Base-by-base conservation (phyloP, 495 filamentous ascomycete genomes). In the Talaromyces wortmannii region DNA sequence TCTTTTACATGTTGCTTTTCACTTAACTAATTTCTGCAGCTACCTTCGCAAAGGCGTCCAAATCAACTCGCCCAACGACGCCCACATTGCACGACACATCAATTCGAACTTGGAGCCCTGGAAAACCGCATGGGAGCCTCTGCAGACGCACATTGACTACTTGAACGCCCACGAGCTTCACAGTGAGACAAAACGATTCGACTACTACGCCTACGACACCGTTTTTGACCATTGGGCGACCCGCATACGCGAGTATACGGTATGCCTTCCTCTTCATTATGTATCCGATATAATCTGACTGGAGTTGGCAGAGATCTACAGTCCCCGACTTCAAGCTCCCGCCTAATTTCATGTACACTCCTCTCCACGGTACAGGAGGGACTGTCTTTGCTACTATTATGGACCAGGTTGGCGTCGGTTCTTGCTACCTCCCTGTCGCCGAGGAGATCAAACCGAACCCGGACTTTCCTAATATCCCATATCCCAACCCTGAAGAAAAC, bases 401-500 rank as follows among this genome's bases (percentile, higher is more conserved):
- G 32, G 60, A 63, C 30, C 67, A 69, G n/a, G 61, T 84, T 45
- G 78, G 74, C 1, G 67, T 82, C 30, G 60, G 57, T 13, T 62
- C 73, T 36, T 70, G 68, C 29, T 77, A 73, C 51, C 45, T 63
- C 46, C 55, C 73, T 33, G 80, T 83, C 16, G 56, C 62, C 47
- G 71, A 75, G 32, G 81, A 84, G 62, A 74, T 76, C 30, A 52
- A 77, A 43, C 84, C 86, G 6, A 73, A 90, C 63, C 83, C 86
- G 0, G 78, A 87, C 42, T 90, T 90, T 50, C 83, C 86, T 2
- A 88, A 86, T 0, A 82, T 88, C 16, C 72, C 72, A 23, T 89
- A 87, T 60, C 86, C 86, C 3, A 90, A 90, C 59, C 86, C 86
- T 0, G 86, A 90, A 63, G 86, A 90, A 61, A 74, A 76, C 42